Evolutionary conservation across 441 rosid species (phyloP).

Genomic region (Hura crepitans): DNA sequence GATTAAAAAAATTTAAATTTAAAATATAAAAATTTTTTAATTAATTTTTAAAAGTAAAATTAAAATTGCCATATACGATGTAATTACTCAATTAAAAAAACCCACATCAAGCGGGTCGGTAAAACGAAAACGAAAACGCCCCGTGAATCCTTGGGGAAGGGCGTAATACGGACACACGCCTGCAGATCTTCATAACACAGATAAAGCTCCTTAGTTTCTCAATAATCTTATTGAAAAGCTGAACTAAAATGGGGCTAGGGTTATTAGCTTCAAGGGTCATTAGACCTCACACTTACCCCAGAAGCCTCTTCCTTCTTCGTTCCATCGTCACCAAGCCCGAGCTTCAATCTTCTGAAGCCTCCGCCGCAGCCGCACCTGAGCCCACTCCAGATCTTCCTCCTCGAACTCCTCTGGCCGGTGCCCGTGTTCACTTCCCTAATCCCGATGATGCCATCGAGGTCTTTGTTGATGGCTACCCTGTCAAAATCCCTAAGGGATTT

Average conservation of each 20-base stretch:
- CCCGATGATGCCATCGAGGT: conserved; percentile 97
- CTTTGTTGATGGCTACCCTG: conserved; percentile 81
- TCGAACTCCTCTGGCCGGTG: conserved; percentile 64
- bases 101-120: conserved; percentile 2
- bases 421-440: conserved; percentile 65
- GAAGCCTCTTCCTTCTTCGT: conserved; percentile 43
- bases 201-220: not conserved
- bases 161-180: conserved; percentile 21
- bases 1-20: too few relatives aligned
- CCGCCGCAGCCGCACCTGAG: conserved; percentile 46
- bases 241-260: conserved; percentile 61
- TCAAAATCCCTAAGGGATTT: conserved; percentile 92
- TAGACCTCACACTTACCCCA: conserved; percentile 37
- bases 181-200: not conserved
- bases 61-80: too few relatives aligned
- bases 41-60: too few relatives aligned
- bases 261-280: conserved; percentile 64
- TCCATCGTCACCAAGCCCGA: conserved; percentile 66
- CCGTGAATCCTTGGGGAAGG: not conserved
- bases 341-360: conserved; percentile 69
- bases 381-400: conserved; percentile 48
- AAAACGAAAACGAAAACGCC: not conserved
- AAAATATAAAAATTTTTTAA: too few relatives aligned
- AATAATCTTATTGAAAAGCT: not conserved
- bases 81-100: too few relatives aligned